A percentile compares a stretch with the other conserved stretches of the same genome.
Evolutionary conservation across 768 basidiomycete genomes (phyloP).

Genomic region (Dendrothele bispora): DNA sequence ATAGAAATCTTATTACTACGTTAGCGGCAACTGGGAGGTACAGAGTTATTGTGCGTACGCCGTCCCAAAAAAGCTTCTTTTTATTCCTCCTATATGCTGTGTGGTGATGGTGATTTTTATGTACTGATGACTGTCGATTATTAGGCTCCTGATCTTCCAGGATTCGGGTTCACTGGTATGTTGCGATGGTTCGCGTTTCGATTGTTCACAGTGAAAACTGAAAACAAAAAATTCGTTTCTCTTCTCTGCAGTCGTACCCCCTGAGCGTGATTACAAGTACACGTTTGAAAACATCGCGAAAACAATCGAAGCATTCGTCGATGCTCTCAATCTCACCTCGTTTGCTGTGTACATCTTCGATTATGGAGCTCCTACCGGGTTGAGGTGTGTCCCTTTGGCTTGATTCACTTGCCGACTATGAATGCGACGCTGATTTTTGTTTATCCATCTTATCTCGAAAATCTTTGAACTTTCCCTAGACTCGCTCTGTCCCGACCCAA

Average conservation of each 20-base stretch:
- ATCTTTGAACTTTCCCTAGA: slow-evolving; percentile 20
- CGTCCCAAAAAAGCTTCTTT: too few relatives aligned
- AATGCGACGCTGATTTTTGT: neutral
- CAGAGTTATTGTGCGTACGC: slow-evolving; percentile 35
- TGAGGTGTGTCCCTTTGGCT: slow-evolving; percentile 19
- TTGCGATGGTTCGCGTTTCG: neutral
- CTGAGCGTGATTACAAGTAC: slow-evolving; percentile 34
- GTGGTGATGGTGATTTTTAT: too few relatives aligned
- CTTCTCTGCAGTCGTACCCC: slow-evolving; percentile 25
- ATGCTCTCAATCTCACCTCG: slow-evolving; percentile 34
- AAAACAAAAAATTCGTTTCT: neutral
- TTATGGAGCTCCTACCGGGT: slow-evolving; percentile 41
- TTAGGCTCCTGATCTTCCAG: slow-evolving; percentile 50
- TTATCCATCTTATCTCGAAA: neutral
- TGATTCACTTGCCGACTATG: neutral
- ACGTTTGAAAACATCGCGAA: slow-evolving; percentile 39
- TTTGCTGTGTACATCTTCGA: slow-evolving; percentile 51
- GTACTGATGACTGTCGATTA: neutral
- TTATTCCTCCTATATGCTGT: neutral
- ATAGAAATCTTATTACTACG: slow-evolving; percentile 43
- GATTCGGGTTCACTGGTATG: slow-evolving; percentile 46
- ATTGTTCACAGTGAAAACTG: neutral
- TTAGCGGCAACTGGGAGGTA: slow-evolving; percentile 40
- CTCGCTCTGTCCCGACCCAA: slow-evolving; percentile 41
- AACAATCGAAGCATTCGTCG: slow-evolving; percentile 42